Percentiles rank a stretch among this genome's conserved stretches.
Conservation (phyloP, 768 basidiomycete genomes). For the Calocybe gangraenosa region DNA sequence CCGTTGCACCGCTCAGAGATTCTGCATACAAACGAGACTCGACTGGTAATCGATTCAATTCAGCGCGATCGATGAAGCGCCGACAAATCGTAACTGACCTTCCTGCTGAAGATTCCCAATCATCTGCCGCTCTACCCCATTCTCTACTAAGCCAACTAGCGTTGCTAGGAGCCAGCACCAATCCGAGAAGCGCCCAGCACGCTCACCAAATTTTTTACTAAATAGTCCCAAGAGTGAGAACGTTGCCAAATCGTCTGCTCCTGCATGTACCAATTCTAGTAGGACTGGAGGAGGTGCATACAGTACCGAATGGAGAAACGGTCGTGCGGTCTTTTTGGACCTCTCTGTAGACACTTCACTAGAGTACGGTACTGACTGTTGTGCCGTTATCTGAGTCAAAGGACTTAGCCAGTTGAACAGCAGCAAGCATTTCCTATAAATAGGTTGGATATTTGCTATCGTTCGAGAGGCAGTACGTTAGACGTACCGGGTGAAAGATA, state of each 20-base stretch:
- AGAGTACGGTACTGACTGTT: slow-evolving; percentile 64
- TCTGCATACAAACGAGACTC: slow-evolving; percentile 70
- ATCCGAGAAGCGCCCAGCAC: slow-evolving; percentile 72
- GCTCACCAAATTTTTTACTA: slow-evolving; percentile 57
- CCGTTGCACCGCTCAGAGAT: slow-evolving; percentile 66
- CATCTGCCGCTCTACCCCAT: slow-evolving; percentile 73
- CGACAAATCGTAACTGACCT: slow-evolving; percentile 36
- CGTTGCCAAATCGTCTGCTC: slow-evolving; percentile 80
- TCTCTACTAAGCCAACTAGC: slow-evolving; percentile 78
- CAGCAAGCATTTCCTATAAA: slow-evolving; percentile 67
- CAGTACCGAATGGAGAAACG: slow-evolving; percentile 70
- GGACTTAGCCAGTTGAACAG: slow-evolving; percentile 85
- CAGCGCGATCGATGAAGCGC: not conserved
- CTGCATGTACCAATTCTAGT: slow-evolving; percentile 68
- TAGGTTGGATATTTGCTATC: slow-evolving; percentile 17
- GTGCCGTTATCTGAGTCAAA: slow-evolving; percentile 63
- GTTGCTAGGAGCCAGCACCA: slow-evolving; percentile 87
- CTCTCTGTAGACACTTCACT: slow-evolving; percentile 34
- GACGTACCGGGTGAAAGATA: slow-evolving; percentile 70
- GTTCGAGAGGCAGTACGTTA: not conserved
- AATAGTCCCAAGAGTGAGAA: slow-evolving; percentile 68
- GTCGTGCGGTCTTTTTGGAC: slow-evolving; percentile 39
- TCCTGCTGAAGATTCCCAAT: slow-evolving; percentile 59
- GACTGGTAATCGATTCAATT: slow-evolving; percentile 36
- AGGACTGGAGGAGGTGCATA: slow-evolving; percentile 81